phyloP scores from a whole-genome alignment of 2,329 filamentous ascomycete genomes.

The Peltaster fructicola region DNA sequence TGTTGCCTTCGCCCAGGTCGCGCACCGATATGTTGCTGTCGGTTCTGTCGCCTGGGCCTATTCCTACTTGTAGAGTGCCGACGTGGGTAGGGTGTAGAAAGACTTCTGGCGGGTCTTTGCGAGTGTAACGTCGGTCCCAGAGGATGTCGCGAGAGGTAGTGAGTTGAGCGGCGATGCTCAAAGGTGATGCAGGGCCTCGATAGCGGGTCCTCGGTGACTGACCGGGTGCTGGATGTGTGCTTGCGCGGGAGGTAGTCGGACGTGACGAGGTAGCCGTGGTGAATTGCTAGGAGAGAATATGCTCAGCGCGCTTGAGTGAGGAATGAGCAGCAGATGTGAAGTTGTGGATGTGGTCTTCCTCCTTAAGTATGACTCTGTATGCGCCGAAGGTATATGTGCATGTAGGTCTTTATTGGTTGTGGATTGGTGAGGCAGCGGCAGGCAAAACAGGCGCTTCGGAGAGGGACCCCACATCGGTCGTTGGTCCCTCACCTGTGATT shows the following conservation, averaged over 20 bases:
- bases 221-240: conserved; percentile 1
- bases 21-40: conserved; percentile 34
- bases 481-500: too few relatives aligned
- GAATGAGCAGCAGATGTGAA: too few relatives aligned
- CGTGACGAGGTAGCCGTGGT: conserved; percentile 2
- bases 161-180: conserved; percentile 27
- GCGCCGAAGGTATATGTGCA: too few relatives aligned
- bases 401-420: too few relatives aligned
- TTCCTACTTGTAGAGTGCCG: conserved; percentile 25
- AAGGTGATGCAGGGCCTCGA: conserved; percentile 12
- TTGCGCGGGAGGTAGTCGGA: background rate
- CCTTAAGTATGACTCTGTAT: too few relatives aligned
- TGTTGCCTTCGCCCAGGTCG: conserved; percentile 27
- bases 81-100: conserved; percentile 31
- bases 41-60: conserved; percentile 22
- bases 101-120: conserved; percentile 26
- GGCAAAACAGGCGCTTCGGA: too few relatives aligned
- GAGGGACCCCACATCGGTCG: too few relatives aligned
- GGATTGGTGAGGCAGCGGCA: too few relatives aligned
- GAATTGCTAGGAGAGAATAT: too few relatives aligned
- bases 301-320: too few relatives aligned
- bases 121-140: conserved; percentile 31
- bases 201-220: conserved; percentile 7
- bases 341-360: too few relatives aligned
- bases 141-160: conserved; percentile 32